Evolutionary conservation across 139 green algal species (phyloP), one percentile per base, ranked within the genome.

Genomic region (Haematococcus sp.): DNA sequence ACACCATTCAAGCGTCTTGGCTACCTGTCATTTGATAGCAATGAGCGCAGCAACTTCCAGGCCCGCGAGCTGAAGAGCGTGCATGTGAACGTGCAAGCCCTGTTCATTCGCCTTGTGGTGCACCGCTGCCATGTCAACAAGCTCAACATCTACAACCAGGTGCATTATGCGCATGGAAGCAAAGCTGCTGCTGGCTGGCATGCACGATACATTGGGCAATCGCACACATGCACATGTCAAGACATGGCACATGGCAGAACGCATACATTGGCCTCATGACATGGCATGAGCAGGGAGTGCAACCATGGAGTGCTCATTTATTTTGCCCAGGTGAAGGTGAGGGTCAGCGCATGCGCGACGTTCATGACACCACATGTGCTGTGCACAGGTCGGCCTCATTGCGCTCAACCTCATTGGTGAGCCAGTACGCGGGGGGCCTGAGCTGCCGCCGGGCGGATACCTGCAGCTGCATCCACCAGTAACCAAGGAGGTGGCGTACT

Each of bases 71-170:
- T 98, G 2, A 98, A 98, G 77, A 95, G 84, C 63, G 91, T 98
- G 75, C 83, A 93, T 34, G 82, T 97, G n/a, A 88, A 88, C 70
- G 74, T 77, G 23, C 72, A 15, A 27, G 73, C 75, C 20, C 65
- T 78, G 31, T 68, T 77, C 27, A 65, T 98, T 22, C 78, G 82
- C 7, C 69, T 98, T 2, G 64, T 95, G 13, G 74, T 96, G 35
- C 85, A 94, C 67, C 75, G 83, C 23, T 94, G 88, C 80, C 93
- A 98, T 74, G 76, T 91, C 49, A 98, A 98, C 81, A 91, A 89
- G 60, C 88, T 91, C 43, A 98, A 98, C 83, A 91, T 91, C 15
- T 93, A 96, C 84, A 91, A 90, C 74, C 92, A 98, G 88, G 91
- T 90, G 40, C 0, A 75, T 11, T 64, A 17, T 33, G n/a, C 22